Percentiles rank a stretch among this genome's conserved stretches.
Conservation (phyloP, 345 rosid genomes). For the Arabidopsis arenosa region DNA sequence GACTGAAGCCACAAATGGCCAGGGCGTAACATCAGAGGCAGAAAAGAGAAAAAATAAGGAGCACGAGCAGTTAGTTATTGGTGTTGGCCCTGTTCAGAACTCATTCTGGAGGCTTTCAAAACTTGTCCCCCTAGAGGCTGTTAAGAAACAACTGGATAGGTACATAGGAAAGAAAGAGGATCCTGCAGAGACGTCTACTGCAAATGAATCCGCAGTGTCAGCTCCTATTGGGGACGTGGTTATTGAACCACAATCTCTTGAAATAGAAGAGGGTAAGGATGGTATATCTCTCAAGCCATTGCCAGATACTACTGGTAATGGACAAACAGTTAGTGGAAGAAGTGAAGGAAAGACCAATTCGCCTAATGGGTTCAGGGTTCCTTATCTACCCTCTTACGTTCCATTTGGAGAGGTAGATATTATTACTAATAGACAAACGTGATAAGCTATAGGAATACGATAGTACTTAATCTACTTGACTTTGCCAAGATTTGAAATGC, state of each 20-base stretch:
- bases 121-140: slow-evolving; percentile 85
- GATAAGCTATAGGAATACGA: background rate
- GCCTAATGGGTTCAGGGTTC: slow-evolving; percentile 58
- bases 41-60: slow-evolving; percentile 58
- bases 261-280: slow-evolving; percentile 94
- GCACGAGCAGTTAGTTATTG: slow-evolving; percentile 80
- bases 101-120: slow-evolving; percentile 94
- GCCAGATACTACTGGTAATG: slow-evolving; percentile 48
- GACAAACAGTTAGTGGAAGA: slow-evolving; percentile 49
- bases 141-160: slow-evolving; percentile 65
- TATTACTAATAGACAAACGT: background rate
- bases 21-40: slow-evolving; percentile 50
- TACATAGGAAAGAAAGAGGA: slow-evolving; percentile 61
- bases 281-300: slow-evolving; percentile 90
- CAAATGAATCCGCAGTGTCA: slow-evolving; percentile 48
- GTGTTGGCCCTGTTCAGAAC: slow-evolving; percentile 92
- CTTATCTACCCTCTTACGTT: slow-evolving; percentile 88
- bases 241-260: slow-evolving; percentile 82
- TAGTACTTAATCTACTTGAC: slow-evolving; percentile 11
- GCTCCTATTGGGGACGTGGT: slow-evolving; percentile 66
- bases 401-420: slow-evolving; percentile 91
- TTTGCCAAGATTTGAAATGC: slow-evolving; percentile 3
- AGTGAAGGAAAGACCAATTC: slow-evolving; percentile 48
- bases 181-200: slow-evolving; percentile 51
- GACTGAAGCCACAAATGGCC: slow-evolving; percentile 50